Base-by-base conservation (phyloP, 257 asterid genomes). In the Penstemon davidsonii region DNA sequence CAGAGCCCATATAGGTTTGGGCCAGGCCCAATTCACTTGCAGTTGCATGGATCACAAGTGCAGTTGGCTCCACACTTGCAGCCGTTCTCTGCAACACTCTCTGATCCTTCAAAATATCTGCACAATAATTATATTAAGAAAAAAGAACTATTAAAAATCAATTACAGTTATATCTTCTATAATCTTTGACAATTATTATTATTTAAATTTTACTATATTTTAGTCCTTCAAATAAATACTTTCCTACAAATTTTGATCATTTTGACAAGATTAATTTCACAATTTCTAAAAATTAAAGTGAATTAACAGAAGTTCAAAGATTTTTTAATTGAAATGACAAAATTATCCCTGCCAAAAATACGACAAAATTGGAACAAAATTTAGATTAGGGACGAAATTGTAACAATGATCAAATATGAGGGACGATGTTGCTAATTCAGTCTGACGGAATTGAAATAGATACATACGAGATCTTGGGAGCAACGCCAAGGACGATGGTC, bases 41-140 rank as follows among this genome's bases (percentile, higher is more conserved):
- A 88, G 42, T 6, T 88, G 94, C 97, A 90, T n/a, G 97, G 95
- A 55, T 85, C 15, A 84, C 97, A 90, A 70, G 80, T 83, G 96
- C 97, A 90, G 92, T 84, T 74, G 4, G 59, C 39, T 36, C 92
- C 96, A 47, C 97, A 90, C 88, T 88, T 84, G 96, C 97, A 90
- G 11, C 94, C 95, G 56, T 84, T 82, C 72, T 87, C 93, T 4
- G 81, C 79, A n/a, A 68, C 94, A 6, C 66, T 25, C 59, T 76
- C 80, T 7, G 64, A 69, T 62, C 81, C 86, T 8, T 78, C 90
- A 4, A 66, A 75, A 44, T 46, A 51, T 7, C 90, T 83, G 81
- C 74, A 68, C 4, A 62, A 25, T 25, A 25, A 25, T 25, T 18
- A 18, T 13, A 1, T 15, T 3, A 44, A 54, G 10, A 7, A 5